These are phyloP conservation scores for Leccinellum albellum DNA, from an alignment of 768 basidiomycete species.

Conservation along the genomic window DNA sequence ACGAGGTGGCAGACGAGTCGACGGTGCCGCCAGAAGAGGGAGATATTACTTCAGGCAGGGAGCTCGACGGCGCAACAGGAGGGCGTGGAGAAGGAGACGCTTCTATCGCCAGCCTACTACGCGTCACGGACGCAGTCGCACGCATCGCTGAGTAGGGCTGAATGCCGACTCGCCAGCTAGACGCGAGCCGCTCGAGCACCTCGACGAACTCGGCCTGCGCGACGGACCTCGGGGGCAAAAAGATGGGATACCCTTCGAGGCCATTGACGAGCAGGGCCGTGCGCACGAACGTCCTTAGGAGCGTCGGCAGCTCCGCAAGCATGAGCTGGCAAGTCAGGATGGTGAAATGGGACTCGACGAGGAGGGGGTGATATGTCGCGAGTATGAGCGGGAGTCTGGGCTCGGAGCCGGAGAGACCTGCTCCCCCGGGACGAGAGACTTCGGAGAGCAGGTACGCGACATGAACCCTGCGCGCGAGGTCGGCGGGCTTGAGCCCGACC, in stretches of 20 bases:
- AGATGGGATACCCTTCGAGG: conserved; percentile 85
- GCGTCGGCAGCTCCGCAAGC: conserved; percentile 65
- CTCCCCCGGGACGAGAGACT: conserved; percentile 56
- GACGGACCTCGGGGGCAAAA: conserved; percentile 84
- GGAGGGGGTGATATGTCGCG: conserved; percentile 87
- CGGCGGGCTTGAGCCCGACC: conserved; percentile 19
- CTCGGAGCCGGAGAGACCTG: conserved; percentile 38
- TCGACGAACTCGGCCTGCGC: conserved; percentile 88
- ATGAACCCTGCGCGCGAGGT: conserved; percentile 53
- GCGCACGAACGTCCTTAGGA: conserved; percentile 63
- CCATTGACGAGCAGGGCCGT: conserved; percentile 71
- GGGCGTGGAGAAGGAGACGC: conserved; percentile 22
- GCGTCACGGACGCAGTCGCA: conserved; percentile 28
- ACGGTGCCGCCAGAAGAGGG: conserved; percentile 21
- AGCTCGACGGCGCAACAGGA: conserved; percentile 22
- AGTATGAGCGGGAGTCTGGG: conserved; percentile 49
- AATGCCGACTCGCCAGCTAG: conserved; percentile 68
- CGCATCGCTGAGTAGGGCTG: conserved; percentile 50
- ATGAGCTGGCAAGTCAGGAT: conserved; percentile 72
- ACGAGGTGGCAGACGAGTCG: conserved; percentile 12
- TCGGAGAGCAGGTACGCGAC: conserved; percentile 70
- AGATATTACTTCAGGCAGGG: conserved; percentile 23
- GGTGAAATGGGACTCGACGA: conserved; percentile 84
- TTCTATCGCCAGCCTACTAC: conserved; percentile 41
- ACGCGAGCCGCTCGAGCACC: conserved; percentile 73